phyloP scores from a whole-genome alignment of 2,329 filamentous ascomycete species.

The Colletotrichum theobromicola region DNA sequence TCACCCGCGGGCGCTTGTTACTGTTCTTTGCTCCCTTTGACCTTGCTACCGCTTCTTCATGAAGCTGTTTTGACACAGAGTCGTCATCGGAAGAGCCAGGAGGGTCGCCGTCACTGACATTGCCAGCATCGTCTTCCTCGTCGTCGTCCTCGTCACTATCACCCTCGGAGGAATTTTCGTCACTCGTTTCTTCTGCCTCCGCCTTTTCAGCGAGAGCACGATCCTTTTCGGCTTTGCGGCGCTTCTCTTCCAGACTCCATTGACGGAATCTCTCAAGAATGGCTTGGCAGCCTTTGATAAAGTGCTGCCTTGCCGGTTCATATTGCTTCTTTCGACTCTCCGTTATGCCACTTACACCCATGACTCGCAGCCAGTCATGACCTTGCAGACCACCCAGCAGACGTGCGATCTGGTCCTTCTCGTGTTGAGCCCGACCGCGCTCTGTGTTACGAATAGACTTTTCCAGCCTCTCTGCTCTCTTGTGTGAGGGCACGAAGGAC shows the following conservation, averaged over 20 bases:
- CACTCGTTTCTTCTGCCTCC: conserved; percentile 32
- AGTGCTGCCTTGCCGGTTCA: conserved; percentile 83
- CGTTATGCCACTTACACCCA: conserved; percentile 87
- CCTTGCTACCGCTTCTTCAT: conserved; percentile 70
- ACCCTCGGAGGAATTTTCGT: conserved; percentile 21
- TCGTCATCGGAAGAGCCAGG: conserved; percentile 71
- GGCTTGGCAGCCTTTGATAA: conserved; percentile 80
- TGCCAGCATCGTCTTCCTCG: conserved; percentile 27
- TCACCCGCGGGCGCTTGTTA: conserved; percentile 31
- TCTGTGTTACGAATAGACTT: conserved; percentile 68
- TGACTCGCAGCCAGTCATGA: conserved; percentile 89
- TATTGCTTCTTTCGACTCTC: conserved; percentile 87
- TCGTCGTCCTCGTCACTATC: conserved; percentile 39
- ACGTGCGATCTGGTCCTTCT: conserved; percentile 68
- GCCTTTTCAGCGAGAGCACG: conserved; percentile 59
- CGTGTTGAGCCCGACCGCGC: conserved; percentile 69
- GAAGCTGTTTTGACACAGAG: conserved; percentile 75
- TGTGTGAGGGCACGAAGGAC: conserved; percentile 59
- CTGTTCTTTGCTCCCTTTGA: conserved; percentile 43
- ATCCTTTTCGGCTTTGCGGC: conserved; percentile 78
- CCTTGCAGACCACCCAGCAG: conserved; percentile 84
- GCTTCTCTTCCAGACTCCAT: conserved; percentile 91
- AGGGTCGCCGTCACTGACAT: conserved; percentile 37
- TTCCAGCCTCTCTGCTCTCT: conserved; percentile 64
- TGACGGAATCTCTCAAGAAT: conserved; percentile 86